phyloP scores from a whole-genome alignment of 2,329 filamentous ascomycete genomes.

The Dothistroma septosporum region DNA sequence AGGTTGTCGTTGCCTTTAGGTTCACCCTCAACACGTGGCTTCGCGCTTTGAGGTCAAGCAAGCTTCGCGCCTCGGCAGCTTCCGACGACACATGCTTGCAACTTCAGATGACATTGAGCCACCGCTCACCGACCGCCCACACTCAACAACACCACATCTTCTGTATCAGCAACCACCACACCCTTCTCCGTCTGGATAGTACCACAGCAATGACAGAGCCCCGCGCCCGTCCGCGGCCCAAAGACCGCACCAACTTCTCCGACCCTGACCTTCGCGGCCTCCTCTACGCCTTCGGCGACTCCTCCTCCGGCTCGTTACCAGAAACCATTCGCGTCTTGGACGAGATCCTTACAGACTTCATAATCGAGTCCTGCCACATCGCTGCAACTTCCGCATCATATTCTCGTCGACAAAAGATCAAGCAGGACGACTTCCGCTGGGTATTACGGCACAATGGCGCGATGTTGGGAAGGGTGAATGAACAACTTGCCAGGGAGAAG shows the following conservation, averaged over 20 bases:
- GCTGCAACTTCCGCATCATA: constrained; percentile 82
- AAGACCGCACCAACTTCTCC: constrained; percentile 45
- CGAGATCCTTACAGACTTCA: constrained; percentile 94
- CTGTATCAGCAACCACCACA: not conserved
- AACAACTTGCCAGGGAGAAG: constrained; percentile 82
- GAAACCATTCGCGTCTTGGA: constrained; percentile 84
- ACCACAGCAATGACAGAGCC: constrained; percentile 43
- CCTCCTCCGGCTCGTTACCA: constrained; percentile 66
- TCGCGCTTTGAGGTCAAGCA: not conserved
- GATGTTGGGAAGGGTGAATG: constrained; percentile 83
- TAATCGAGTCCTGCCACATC: constrained; percentile 87
- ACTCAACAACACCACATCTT: constrained; percentile 4
- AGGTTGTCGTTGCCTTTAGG: not conserved
- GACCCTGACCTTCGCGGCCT: constrained; percentile 48
- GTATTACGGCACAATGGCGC: constrained; percentile 78
- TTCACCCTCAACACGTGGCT: constrained; percentile 1
- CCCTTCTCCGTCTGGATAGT: not conserved
- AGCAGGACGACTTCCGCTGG: constrained; percentile 97
- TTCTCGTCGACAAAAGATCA: constrained; percentile 89
- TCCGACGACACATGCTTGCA: constrained; percentile 1
- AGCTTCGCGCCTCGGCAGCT: not conserved
- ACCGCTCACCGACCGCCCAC: not conserved
- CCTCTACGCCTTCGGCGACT: constrained; percentile 77
- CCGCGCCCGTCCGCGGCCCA: constrained; percentile 46
- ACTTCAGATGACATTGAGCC: not conserved